Base-by-base conservation (phyloP, 345 rosid genomes). In the Trapa bicornis region DNA sequence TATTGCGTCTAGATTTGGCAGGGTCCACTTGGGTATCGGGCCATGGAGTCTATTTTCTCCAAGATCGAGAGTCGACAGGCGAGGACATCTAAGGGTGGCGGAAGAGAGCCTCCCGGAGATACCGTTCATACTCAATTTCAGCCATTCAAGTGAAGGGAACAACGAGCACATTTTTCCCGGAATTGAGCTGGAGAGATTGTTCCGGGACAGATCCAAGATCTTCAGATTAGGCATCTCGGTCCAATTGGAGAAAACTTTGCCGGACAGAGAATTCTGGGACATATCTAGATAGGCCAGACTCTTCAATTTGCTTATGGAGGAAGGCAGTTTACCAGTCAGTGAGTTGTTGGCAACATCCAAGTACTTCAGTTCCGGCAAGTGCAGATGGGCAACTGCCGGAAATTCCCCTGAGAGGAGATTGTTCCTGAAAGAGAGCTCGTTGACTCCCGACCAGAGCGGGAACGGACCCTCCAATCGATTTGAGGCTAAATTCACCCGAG, bases 11-110 rank as follows among this genome's bases (percentile, higher is more conserved):
- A 70, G 12, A 29, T 17, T 57, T 29, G 36, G 9, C 5, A n/a
- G 58, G 16, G 60, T 75, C 68, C 71, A 74, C 1, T 33, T 5
- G 0, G 79, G 78, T 36, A 80, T 42, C 2, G 17, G 4, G 12
- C 80, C 76, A 22, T 52, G 38, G 6, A 81, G 67, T 65, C 16
- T 64, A 58, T 81, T 76, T 1, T 72, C 53, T 66, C 77, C 74
- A 10, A 79, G 76, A 66, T 76, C 81, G 2, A 81, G 58, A 3
- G 52, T 33, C 2, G 1, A 3, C 29, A 79, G 7, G 7, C 0
- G 6, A 17, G 70, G 29, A 60, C 74, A 70, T 42, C 74, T 68
- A 7, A 67, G 64, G 7, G 64, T 64, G 16, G 74, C 71, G 1
- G 52, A 43, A 32, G 70, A 67, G 11, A 80, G 61, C 29, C 42